A percentile compares a stretch with the other conserved stretches of the same genome.
phyloP scores from a whole-genome alignment of 2,329 filamentous ascomycete species.

The Ustilaginoidea virens region DNA sequence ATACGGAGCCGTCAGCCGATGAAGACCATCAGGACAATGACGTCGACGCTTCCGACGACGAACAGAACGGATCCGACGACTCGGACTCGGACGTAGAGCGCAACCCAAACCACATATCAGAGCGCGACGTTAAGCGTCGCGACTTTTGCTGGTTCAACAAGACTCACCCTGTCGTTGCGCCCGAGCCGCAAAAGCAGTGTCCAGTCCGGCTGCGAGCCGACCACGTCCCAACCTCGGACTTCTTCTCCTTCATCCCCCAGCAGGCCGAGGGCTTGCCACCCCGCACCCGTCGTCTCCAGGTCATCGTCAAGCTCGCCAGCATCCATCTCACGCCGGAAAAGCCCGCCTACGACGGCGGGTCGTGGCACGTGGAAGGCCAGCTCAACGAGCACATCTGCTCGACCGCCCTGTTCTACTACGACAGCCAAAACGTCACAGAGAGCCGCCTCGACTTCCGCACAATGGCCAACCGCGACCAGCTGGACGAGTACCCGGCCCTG shows the following conservation, averaged over 20 bases:
- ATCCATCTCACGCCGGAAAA: constrained; percentile 45
- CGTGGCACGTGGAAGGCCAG: constrained; percentile 40
- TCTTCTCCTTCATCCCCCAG: no score
- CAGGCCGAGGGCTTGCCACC: no score
- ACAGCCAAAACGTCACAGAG: constrained; percentile 42
- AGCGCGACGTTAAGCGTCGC: no score
- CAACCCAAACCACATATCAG: no score
- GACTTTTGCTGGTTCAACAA: no score
- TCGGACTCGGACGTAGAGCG: no score
- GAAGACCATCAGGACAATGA: no score
- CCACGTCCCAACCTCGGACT: constrained; percentile 9
- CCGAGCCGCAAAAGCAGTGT: no score
- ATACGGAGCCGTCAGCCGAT: no score
- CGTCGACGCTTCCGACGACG: not conserved
- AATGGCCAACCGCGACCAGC: constrained; percentile 15
- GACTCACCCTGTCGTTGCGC: no score
- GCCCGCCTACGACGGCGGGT: constrained; percentile 34
- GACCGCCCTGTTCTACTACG: constrained; percentile 47
- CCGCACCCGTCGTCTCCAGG: constrained; percentile 28
- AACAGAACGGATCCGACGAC: no score
- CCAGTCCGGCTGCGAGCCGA: constrained; percentile 5
- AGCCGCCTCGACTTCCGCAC: constrained; percentile 35
- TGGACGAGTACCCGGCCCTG: constrained; percentile 10
- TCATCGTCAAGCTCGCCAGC: constrained; percentile 48
- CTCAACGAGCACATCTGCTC: constrained; percentile 49